phyloP scores from a whole-genome alignment of 2,329 filamentous ascomycete genomes.

The Xylariaceae sp. region DNA sequence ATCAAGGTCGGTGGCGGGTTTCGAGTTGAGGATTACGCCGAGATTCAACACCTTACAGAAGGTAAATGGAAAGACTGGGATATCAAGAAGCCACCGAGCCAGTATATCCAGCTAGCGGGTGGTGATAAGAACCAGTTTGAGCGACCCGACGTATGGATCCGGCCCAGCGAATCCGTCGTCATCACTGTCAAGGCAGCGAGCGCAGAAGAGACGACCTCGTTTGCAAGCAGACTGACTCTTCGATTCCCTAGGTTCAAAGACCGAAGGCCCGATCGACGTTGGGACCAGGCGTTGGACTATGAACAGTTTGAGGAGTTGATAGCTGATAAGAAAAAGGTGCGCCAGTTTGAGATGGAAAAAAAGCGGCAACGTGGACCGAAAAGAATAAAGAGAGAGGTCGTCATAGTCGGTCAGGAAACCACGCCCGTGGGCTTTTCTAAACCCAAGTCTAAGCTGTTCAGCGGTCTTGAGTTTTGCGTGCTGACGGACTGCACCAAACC shows the following conservation, averaged over 20 bases:
- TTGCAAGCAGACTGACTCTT: constrained; percentile 70
- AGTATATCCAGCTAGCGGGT: constrained; percentile 77
- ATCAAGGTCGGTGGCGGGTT: constrained; percentile 98
- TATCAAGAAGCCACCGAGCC: constrained; percentile 63
- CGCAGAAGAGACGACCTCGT: constrained; percentile 68
- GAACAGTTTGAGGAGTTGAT: constrained; percentile 72
- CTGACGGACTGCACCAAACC: constrained; percentile 70
- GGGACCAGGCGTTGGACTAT: constrained; percentile 72
- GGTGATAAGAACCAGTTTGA: constrained; percentile 67
- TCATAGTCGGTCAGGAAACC: constrained; percentile 65
- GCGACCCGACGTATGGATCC: constrained; percentile 87
- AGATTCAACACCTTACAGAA: constrained; percentile 76
- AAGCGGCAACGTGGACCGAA: constrained; percentile 52
- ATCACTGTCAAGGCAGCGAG: constrained; percentile 84
- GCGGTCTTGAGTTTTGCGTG: constrained; percentile 74
- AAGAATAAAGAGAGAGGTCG: constrained; percentile 61
- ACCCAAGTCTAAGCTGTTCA: constrained; percentile 61
- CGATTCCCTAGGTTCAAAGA: constrained; percentile 87
- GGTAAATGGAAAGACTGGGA: constrained; percentile 92
- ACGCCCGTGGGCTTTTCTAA: constrained; percentile 44
- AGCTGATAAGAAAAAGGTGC: constrained; percentile 66
- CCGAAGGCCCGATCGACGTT: constrained; percentile 75
- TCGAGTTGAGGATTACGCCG: constrained; percentile 74
- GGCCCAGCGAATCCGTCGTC: constrained; percentile 80
- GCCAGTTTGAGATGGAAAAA: constrained; percentile 72